Conservation (phyloP, 495 filamentous ascomycete genomes). For the Penicillium robsamsonii region DNA sequence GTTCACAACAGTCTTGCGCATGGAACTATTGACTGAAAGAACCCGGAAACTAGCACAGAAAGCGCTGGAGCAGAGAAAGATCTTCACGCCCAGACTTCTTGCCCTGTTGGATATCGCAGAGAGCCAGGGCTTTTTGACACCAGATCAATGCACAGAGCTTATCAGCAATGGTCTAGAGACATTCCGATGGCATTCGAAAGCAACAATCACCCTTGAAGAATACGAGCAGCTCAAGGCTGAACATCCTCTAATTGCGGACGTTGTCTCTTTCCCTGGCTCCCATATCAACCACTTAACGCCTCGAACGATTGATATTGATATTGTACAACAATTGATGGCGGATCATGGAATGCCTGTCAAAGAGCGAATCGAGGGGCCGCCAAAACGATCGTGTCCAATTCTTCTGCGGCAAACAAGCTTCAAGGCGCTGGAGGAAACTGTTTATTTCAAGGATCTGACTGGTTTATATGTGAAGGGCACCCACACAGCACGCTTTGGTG, state of each 20-base stretch:
- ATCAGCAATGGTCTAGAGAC: conserved; percentile 36
- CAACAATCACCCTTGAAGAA: conserved; percentile 36
- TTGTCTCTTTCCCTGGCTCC: conserved; percentile 39
- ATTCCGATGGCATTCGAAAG: conserved; percentile 41
- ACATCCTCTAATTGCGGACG: conserved; percentile 43
- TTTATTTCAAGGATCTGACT: conserved; percentile 24
- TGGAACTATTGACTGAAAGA: conserved; percentile 34
- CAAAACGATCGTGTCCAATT: conserved; percentile 28
- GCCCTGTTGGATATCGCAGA: conserved; percentile 27
- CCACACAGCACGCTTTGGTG: conserved; percentile 45
- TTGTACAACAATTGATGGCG: conserved; percentile 35
- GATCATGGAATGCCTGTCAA: conserved; percentile 35
- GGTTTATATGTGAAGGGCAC: conserved; percentile 25
- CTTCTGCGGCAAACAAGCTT: conserved; percentile 46
- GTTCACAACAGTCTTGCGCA: conserved; percentile 42
- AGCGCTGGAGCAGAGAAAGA: conserved; percentile 31
- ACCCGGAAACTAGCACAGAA: conserved; percentile 25
- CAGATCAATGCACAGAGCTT: conserved; percentile 24
- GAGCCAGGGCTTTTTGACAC: conserved; percentile 17
- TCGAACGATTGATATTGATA: conserved; percentile 43
- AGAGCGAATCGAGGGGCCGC: background rate
- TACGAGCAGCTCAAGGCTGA: conserved; percentile 37
- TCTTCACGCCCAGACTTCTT: conserved; percentile 36
- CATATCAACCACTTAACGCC: conserved; percentile 50
- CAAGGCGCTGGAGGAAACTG: conserved; percentile 39